phyloP scores from a whole-genome alignment of 345 rosid genomes.

The Eucalyptus sp. region DNA sequence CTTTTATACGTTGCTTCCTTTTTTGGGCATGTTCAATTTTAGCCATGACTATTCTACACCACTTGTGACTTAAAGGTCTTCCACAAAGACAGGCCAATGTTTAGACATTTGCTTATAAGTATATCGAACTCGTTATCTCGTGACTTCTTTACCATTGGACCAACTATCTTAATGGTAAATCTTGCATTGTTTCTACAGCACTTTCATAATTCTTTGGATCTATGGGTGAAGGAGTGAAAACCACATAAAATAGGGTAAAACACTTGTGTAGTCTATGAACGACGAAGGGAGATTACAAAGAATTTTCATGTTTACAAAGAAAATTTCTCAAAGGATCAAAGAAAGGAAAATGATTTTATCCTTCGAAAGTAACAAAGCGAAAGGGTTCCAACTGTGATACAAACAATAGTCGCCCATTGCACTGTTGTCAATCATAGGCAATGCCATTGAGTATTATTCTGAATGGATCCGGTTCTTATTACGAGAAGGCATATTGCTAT shows the following conservation, averaged over 20 bases:
- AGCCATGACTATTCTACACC: neutral
- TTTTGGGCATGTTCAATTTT: neutral
- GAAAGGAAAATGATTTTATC: neutral
- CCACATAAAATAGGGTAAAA: neutral
- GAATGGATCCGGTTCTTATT: too few relatives aligned
- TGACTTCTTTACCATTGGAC: too few relatives aligned
- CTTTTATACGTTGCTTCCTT: neutral
- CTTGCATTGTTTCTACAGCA: neutral
- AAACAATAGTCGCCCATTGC: neutral
- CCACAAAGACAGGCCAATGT: neutral
- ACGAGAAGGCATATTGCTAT: fast-evolving
- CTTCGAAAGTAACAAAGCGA: neutral
- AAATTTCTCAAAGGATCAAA: neutral
- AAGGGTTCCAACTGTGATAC: neutral
- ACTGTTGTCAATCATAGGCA: neutral
- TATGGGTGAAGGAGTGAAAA: neutral
- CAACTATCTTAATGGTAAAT: neutral
- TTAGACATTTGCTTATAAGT: neutral
- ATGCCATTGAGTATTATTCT: neutral
- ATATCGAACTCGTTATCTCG: neutral
- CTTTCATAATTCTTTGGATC: neutral
- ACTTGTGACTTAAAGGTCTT: neutral
- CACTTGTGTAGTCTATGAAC: neutral
- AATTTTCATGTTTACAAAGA: neutral
- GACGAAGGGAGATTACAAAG: neutral